Base-by-base conservation (phyloP, 1,284 basidiomycete genomes). In the Chiua sp. region DNA sequence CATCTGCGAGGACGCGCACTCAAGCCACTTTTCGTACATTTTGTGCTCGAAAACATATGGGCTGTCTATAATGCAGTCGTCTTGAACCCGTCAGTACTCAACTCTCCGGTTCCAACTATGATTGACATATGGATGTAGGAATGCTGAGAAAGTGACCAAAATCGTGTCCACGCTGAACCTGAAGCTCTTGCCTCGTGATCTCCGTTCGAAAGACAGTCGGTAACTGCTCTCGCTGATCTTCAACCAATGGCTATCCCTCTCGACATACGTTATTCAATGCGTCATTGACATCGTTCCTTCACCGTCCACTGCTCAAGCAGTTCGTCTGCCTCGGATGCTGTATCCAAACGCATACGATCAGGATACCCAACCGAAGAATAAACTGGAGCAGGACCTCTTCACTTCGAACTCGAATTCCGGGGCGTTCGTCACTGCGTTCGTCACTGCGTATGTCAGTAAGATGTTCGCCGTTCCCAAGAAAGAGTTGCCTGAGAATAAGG, bases 21-120 rank as follows among this genome's bases (percentile, higher is more conserved):
- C 69, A 99, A 98, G 79, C 95, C 96, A n/a, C 83, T 99, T 53
- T 99, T 99, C 72, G 98, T 98, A 7, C 96, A 98, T 77, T 98
- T 99, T 68, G 91, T 99, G 7, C 79, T 99, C 66, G 98, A 99
- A 62, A 99, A 98, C 75, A 86, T 99, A 33, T 99, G 97, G 97
- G 90, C 92, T 30, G 92, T 98, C 13, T 99, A 99, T 76, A 93
- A 97, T 69, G 92, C 91, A 32, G 88, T 96, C 18, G 77, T 92
- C 37, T 75, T 92, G 18, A 93, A 95, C 67, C 91, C 94, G 96
- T 98, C 73, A 72, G 94, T 87, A 3, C 53, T 52, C 3, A 15
- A 26, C 30, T 51, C 8, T 42, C 44, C 18, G 49, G 46, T 33
- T 48, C 51, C 4, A 32, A 15, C 50, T n/a, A 37, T 48, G 15